phyloP scores from a whole-genome alignment of 2,329 filamentous ascomycete species.

The Zasmidium angulare region DNA sequence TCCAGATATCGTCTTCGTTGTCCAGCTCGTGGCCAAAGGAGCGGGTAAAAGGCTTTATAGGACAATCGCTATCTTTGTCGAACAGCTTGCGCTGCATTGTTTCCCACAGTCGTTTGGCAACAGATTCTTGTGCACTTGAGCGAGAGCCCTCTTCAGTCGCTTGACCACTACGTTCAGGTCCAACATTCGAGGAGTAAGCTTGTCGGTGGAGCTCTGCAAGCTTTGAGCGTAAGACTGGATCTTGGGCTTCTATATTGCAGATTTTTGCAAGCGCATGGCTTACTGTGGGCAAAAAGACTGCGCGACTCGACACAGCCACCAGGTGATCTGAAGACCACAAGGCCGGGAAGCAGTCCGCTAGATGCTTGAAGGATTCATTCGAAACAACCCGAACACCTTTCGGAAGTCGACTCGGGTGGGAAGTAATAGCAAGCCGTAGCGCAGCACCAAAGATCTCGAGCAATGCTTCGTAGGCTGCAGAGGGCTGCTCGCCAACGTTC shows the following conservation, averaged over 20 bases:
- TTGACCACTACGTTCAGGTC: too few species aligned
- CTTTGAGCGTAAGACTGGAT: constrained; percentile 11
- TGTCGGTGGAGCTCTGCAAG: constrained; percentile 13
- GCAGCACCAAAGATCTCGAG: constrained; percentile 12
- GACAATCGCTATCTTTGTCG: background rate
- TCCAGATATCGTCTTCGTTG: background rate
- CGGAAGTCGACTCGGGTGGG: constrained; percentile 24
- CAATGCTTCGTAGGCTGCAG: background rate
- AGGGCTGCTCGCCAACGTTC: background rate
- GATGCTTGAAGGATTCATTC: constrained; percentile 34
- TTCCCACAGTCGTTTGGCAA: constrained; percentile 7
- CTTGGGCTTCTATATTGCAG: constrained; percentile 10
- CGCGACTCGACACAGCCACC: constrained; percentile 29
- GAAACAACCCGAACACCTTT: constrained; percentile 33
- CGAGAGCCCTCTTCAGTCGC: too few species aligned
- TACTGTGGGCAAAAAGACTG: constrained; percentile 41
- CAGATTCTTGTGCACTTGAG: background rate
- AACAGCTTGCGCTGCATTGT: background rate
- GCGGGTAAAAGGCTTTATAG: background rate
- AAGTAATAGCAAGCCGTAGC: constrained; percentile 37
- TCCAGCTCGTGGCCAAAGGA: background rate
- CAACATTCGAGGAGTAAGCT: background rate
- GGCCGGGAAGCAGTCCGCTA: constrained; percentile 40
- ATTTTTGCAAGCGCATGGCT: constrained; percentile 32
- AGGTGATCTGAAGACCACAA: constrained; percentile 43